A percentile compares a stretch with the other conserved stretches of the same genome.
Evolutionary conservation across 331 rosid species (phyloP).

Genomic region (Rhamnella rubrinervis): DNA sequence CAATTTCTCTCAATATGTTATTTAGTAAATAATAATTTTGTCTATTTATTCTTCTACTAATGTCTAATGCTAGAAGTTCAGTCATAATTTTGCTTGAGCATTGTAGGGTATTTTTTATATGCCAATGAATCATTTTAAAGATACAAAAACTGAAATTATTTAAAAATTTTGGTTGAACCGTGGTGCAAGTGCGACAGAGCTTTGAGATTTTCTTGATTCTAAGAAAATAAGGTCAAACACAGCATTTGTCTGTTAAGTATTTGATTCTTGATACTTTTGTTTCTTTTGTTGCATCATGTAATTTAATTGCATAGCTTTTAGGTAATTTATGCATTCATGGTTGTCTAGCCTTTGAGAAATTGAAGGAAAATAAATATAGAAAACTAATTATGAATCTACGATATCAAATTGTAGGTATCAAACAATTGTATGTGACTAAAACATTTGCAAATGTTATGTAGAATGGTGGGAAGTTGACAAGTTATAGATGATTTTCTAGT

Average conservation of each 20-base stretch:
- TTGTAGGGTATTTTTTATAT: background rate
- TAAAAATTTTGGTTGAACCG: conserved; percentile 15
- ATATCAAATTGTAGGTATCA: background rate
- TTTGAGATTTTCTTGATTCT: conserved; percentile 71
- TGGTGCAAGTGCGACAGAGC: conserved; percentile 80
- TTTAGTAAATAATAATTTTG: background rate
- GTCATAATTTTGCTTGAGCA: background rate
- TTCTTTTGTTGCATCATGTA: conserved; percentile 2
- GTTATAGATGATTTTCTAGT: conserved; percentile 85
- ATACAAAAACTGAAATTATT: background rate
- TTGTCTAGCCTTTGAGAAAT: background rate
- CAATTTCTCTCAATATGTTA: too few species aligned
- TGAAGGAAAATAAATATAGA: too few species aligned
- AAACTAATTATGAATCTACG: background rate
- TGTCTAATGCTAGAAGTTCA: background rate
- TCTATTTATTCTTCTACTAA: background rate
- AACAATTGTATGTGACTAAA: conserved; percentile 10
- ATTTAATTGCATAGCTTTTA: conserved; percentile 75
- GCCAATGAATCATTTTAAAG: background rate
- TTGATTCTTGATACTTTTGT: background rate
- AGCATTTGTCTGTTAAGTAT: background rate
- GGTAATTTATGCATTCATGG: conserved; percentile 36
- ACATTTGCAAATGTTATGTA: conserved; percentile 29
- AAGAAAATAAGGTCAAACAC: conserved; percentile 65
- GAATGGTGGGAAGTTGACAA: conserved; percentile 95